Base-by-base conservation (phyloP, 768 basidiomycete species). In the Termitomyces sp. region DNA sequence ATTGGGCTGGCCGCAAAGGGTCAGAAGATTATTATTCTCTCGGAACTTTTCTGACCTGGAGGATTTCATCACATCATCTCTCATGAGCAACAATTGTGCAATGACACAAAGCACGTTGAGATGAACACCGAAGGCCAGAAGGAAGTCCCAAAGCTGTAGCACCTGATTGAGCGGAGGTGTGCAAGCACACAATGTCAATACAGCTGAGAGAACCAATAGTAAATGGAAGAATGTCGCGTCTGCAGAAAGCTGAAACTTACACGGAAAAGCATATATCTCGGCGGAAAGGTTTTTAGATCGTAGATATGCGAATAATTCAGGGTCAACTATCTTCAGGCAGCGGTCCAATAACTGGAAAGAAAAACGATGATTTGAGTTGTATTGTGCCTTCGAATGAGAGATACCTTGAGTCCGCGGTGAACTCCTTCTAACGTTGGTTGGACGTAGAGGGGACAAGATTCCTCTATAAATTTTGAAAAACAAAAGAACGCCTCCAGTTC, bases 401-500 rank as follows among this genome's bases (percentile, higher is more conserved):
- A 35, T 65, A 95, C 96, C 79, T 92, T 94, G 40, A 99, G 75
- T 12, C 96, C 97, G 51, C 89, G 78, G 68, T 99, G 97, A 0
- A 98, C 97, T 8, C 97, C 97, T 68, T 94, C 91, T 14, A 99
- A 76, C 0, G 94, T 98, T 2, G 95, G 95, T 63, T 95, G 91
- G 8, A 98, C 95, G 67, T 98, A 99, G n/a, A 94, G 73, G 9
- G 97, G 97, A 72, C 95, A 98, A 9, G 83, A 86, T 55, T 87
- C 86, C 73, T 98, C 96, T 63, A 98, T 97, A 68, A 99, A 99
- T 64, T 88, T 91, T 28, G 92, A 83, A 66, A 99, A 98, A 71
- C 93, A 97, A 60, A 87, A 94, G 71, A 98, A 99, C 1, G 97
- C 97, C 70, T 99, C 97, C n/a, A 98, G 72, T 70, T 99, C 94